Evolutionary conservation across 305 asterid genomes (phyloP).

Genomic region (Plantago rigida): DNA sequence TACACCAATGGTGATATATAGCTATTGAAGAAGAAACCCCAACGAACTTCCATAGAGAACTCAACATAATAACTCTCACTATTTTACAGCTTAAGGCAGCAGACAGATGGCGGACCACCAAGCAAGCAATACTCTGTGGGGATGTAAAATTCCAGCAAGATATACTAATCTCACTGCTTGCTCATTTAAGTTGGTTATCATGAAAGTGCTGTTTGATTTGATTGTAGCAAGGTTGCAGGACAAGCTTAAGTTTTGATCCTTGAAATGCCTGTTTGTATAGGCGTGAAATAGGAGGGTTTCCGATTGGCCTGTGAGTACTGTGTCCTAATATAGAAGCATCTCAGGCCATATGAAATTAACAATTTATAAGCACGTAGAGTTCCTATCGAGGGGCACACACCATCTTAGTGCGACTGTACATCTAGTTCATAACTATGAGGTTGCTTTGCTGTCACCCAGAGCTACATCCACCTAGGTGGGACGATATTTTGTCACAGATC

Average conservation of each 20-base stretch:
- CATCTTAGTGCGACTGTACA: no score
- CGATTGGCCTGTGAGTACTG: neutral
- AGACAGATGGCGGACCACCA: neutral
- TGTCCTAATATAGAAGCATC: neutral
- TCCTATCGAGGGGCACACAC: no score
- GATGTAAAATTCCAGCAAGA: neutral
- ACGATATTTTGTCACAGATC: no score
- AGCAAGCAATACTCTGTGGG: neutral
- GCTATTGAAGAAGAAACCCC: neutral
- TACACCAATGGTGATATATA: neutral
- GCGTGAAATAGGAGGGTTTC: neutral
- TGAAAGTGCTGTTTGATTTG: neutral
- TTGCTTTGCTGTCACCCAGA: no score
- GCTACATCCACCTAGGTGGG: no score
- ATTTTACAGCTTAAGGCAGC: neutral
- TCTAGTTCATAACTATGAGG: no score
- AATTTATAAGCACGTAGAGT: no score
- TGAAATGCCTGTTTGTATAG: neutral
- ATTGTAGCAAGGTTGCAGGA: neutral
- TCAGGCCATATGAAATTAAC: neutral
- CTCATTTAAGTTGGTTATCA: neutral
- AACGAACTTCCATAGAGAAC: constrained; percentile 1
- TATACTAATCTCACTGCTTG: neutral
- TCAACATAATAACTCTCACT: neutral
- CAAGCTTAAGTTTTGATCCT: neutral